Conservation (phyloP, 257 asterid genomes). For the Primulina tabacum region DNA sequence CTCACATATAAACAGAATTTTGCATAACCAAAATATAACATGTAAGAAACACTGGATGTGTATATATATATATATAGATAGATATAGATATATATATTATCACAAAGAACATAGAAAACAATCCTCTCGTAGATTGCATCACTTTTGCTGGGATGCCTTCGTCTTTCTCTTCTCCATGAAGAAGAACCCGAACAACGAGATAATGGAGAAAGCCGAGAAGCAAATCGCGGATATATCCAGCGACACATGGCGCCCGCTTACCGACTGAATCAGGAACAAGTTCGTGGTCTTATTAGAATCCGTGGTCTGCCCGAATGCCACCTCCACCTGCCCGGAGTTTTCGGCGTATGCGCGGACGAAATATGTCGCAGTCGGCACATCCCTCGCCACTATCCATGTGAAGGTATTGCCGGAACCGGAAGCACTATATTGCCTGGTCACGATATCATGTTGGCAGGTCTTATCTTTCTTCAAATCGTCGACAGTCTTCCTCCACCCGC, state of each 20-base stretch:
- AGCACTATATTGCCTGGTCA: constrained; percentile 13
- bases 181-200: constrained; percentile 30
- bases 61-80: too few relatives aligned
- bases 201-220: constrained; percentile 29
- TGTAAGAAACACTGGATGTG: too few relatives aligned
- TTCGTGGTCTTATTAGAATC: constrained; percentile 18
- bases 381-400: constrained; percentile 20
- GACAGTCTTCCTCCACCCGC: constrained; percentile 30
- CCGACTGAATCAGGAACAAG: constrained; percentile 22
- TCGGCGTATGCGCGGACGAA: constrained; percentile 29
- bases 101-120: too few relatives aligned
- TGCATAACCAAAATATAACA: too few relatives aligned
- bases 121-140: background rate
- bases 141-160: constrained; percentile 19
- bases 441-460: constrained; percentile 27
- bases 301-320: constrained; percentile 29
- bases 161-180: constrained; percentile 24
- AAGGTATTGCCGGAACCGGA: constrained; percentile 16
- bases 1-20: too few relatives aligned
- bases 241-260: constrained; percentile 26
- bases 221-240: constrained; percentile 25
- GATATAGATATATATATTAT: too few relatives aligned
- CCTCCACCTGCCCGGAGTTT: constrained; percentile 9
- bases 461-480: constrained; percentile 28
- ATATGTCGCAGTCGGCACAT: constrained; percentile 31